Evolutionary conservation across 2,329 filamentous ascomycete genomes (phyloP).

Genomic region (Myrmaecium sp.): DNA sequence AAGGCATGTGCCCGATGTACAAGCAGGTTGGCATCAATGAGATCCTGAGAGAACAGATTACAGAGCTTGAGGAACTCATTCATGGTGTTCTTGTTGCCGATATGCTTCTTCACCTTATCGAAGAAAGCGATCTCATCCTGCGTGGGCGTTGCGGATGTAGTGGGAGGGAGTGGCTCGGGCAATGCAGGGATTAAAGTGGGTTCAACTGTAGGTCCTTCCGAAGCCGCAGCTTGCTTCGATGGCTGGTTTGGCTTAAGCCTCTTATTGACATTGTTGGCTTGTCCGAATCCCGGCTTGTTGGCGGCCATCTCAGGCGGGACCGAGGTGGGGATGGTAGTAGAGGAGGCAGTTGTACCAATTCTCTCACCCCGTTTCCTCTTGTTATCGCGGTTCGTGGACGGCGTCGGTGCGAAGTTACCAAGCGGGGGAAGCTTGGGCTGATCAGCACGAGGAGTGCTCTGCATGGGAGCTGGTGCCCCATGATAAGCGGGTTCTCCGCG

Average conservation of each 20-base stretch:
- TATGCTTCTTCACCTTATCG: conserved; percentile 89
- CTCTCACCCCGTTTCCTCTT: conserved; percentile 64
- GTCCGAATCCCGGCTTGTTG: neutral
- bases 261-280: conserved; percentile 29
- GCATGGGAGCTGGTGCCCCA: conserved; percentile 25
- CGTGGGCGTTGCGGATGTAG: conserved; percentile 53
- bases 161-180: conserved; percentile 71
- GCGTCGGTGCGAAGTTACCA: conserved; percentile 78
- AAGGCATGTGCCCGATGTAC: conserved; percentile 71
- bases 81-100: conserved; percentile 81
- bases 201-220: conserved; percentile 48
- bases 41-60: conserved; percentile 83
- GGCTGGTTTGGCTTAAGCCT: conserved; percentile 51
- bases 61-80: conserved; percentile 94
- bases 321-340: conserved; percentile 15
- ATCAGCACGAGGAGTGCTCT: conserved; percentile 32
- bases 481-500: conserved; percentile 33
- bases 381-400: conserved; percentile 70
- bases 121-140: conserved; percentile 87
- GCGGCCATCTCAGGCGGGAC: conserved; percentile 17
- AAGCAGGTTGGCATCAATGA: conserved; percentile 73
- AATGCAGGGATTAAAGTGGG: conserved; percentile 78
- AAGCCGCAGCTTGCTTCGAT: conserved; percentile 41
- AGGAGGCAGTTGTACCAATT: conserved; percentile 30
- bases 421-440: conserved; percentile 58